Evolutionary conservation across 768 basidiomycete species (phyloP).

Genomic region (Suillus lakei): DNA sequence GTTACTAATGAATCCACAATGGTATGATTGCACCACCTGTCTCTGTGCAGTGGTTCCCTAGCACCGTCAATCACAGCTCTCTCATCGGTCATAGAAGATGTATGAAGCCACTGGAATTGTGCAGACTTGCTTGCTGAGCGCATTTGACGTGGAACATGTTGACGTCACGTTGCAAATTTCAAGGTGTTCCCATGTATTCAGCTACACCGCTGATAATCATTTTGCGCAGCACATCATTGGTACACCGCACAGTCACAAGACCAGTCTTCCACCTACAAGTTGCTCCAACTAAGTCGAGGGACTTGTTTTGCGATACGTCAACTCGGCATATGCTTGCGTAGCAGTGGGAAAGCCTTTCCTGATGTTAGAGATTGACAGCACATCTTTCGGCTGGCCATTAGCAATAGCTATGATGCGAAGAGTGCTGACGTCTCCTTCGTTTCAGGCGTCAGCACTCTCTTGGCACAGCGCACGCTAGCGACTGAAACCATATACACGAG

Average conservation of each 20-base stretch:
- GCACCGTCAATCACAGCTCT: background rate
- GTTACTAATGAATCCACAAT: background rate
- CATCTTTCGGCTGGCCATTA: background rate
- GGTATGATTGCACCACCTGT: background rate
- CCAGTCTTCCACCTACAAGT: constrained; percentile 42
- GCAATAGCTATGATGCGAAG: background rate
- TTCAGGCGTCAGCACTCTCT: background rate
- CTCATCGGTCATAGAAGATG: background rate
- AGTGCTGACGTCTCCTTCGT: background rate
- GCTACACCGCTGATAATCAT: constrained; percentile 41
- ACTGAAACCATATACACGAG: background rate
- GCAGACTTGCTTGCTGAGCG: background rate
- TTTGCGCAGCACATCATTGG: constrained; percentile 20
- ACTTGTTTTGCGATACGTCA: constrained; percentile 40
- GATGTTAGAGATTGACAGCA: constrained; percentile 53
- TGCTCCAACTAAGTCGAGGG: constrained; percentile 37
- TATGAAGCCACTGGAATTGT: no score
- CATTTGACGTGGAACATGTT: background rate
- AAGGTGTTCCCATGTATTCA: constrained; percentile 6
- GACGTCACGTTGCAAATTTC: background rate
- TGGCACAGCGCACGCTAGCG: background rate
- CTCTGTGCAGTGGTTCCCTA: background rate
- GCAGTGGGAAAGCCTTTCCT: constrained; percentile 41
- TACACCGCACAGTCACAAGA: constrained; percentile 32
- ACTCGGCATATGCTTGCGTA: constrained; percentile 35